These are phyloP conservation scores for Fusarium sp. DNA, from an alignment of 2,329 filamentous ascomycete genomes.

Conservation along the genomic window DNA sequence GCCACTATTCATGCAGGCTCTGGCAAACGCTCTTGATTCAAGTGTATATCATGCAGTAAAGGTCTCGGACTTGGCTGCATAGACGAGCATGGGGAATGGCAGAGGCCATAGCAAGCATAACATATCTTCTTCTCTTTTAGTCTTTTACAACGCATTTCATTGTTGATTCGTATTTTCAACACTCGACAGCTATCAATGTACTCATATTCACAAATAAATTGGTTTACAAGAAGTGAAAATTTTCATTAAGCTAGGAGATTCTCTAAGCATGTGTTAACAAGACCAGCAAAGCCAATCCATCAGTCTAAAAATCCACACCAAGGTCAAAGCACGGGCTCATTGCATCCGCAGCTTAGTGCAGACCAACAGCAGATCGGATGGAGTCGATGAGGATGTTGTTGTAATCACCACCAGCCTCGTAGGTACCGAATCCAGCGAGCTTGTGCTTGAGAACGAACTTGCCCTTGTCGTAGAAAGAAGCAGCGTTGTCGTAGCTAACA, in stretches of 20 bases:
- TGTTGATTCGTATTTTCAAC: fast-evolving
- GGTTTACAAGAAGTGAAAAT: not conserved
- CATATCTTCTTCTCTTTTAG: fast-evolving
- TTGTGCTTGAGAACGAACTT: conserved; percentile 16
- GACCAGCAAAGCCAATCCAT: not conserved
- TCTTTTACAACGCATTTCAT: not conserved
- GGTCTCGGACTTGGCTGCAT: not conserved
- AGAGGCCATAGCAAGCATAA: no score
- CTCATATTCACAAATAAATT: not conserved
- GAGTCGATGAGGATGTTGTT: conserved; percentile 37
- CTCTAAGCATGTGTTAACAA: not conserved
- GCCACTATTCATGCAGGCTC: not conserved
- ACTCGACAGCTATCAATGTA: fast-evolving
- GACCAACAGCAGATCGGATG: conserved; percentile 23
- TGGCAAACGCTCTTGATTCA: not conserved
- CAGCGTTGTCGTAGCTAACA: conserved; percentile 33
- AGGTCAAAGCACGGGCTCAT: not conserved
- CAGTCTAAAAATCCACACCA: not conserved
- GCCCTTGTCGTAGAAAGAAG: conserved; percentile 31
- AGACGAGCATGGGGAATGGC: fast-evolving
- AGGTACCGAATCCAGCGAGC: conserved; percentile 32
- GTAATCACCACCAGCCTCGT: conserved; percentile 36
- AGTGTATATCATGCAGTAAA: fast-evolving
- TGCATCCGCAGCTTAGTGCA: not conserved
- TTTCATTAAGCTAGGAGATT: not conserved